These are phyloP conservation scores for Penicillium diatomitis DNA, from an alignment of 495 filamentous ascomycete species.

Conservation along the genomic window DNA sequence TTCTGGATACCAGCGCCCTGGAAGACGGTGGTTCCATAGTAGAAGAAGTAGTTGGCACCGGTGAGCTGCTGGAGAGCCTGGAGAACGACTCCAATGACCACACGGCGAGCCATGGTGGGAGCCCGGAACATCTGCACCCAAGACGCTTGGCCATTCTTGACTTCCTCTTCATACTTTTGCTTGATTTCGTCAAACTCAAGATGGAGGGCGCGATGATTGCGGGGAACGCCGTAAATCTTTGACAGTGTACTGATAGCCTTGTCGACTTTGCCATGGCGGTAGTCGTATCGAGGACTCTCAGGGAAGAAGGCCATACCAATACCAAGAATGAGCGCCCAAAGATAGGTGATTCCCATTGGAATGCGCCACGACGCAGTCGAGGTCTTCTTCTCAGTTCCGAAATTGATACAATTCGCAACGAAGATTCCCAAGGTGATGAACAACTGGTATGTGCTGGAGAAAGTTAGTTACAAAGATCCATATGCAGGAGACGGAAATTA, in stretches of 20 bases:
- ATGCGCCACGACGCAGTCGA: constrained; percentile 60
- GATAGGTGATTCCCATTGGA: constrained; percentile 66
- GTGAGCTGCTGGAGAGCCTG: constrained; percentile 42
- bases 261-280: constrained; percentile 51
- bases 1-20: constrained; percentile 54
- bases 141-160: constrained; percentile 31
- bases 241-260: constrained; percentile 57
- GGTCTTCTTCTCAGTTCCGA: constrained; percentile 46
- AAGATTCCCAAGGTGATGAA: constrained; percentile 85
- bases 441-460: constrained; percentile 55
- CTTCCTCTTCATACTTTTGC: constrained; percentile 45
- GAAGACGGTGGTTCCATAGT: constrained; percentile 69
- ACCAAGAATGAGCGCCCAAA: constrained; percentile 64
- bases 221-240: constrained; percentile 56
- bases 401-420: constrained; percentile 70
- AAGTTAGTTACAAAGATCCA: background rate
- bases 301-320: constrained; percentile 58
- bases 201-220: constrained; percentile 50
- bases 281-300: constrained; percentile 64
- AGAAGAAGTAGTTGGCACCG: constrained; percentile 57
- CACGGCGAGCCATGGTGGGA: constrained; percentile 59
- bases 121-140: constrained; percentile 49
- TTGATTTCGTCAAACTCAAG: constrained; percentile 57
- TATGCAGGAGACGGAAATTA: too few species aligned
- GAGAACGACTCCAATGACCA: constrained; percentile 53